phyloP scores from a whole-genome alignment of 1,284 basidiomycete genomes.

The Blastosporella zonata region DNA sequence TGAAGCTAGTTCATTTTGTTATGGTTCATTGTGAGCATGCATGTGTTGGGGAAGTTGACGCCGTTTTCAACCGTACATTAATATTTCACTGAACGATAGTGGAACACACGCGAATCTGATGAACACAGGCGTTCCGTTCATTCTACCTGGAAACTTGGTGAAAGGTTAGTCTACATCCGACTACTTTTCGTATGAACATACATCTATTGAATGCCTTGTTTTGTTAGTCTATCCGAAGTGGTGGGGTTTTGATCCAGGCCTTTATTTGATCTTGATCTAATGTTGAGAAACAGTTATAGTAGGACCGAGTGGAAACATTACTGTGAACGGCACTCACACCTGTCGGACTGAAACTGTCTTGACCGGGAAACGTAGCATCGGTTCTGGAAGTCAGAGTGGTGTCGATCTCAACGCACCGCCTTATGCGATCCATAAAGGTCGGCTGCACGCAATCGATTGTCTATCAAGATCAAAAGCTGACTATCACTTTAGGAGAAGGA shows the following conservation, averaged over 20 bases:
- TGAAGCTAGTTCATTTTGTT: conserved; percentile 63
- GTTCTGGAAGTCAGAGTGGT: conserved; percentile 3
- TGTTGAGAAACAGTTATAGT: conserved; percentile 49
- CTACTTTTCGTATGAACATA: no score
- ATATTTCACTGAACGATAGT: no score
- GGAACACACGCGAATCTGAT: no score
- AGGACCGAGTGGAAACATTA: conserved; percentile 73
- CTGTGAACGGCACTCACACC: conserved; percentile 63
- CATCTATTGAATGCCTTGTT: no score
- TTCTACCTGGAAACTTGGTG: no score
- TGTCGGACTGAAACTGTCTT: conserved; percentile 24
- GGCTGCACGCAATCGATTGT: conserved; percentile 9
- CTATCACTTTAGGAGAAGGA: conserved; percentile 37
- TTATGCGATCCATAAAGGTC: conserved; percentile 72
- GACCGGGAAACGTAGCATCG: conserved; percentile 37
- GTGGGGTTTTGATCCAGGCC: background rate
- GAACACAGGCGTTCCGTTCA: no score
- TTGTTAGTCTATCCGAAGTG: no score
- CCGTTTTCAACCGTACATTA: no score
- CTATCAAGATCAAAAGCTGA: conserved; percentile 1
- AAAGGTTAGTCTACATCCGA: no score
- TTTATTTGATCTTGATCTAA: background rate
- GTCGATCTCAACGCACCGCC: conserved; percentile 56
- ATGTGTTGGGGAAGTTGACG: no score
- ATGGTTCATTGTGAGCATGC: conserved; percentile 54